These are phyloP conservation scores for Tremella mesenterica DNA, from an alignment of 768 basidiomycete genomes.

Conservation along the genomic window DNA sequence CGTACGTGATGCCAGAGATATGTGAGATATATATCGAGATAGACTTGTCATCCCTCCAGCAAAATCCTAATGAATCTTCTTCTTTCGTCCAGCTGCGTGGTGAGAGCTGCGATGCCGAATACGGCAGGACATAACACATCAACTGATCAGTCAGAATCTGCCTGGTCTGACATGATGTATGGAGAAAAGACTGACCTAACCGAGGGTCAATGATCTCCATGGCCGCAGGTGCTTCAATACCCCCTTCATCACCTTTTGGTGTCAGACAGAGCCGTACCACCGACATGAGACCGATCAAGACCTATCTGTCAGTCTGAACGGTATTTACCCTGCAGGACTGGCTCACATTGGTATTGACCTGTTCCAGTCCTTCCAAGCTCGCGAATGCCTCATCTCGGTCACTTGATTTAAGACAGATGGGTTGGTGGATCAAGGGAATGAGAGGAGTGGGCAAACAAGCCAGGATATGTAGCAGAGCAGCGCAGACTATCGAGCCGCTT, in stretches of 20 bases:
- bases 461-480: slow-evolving; percentile 21
- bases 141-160: not conserved
- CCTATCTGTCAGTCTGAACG: slow-evolving; percentile 9
- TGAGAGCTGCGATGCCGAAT: slow-evolving; percentile 1
- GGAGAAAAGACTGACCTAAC: not conserved
- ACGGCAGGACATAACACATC: slow-evolving; percentile 7
- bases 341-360: slow-evolving; percentile 34
- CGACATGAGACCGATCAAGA: slow-evolving; percentile 29
- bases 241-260: not conserved
- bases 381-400: slow-evolving; percentile 36
- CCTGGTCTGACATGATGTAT: not conserved
- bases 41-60: slow-evolving; percentile 22
- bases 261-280: slow-evolving; percentile 20
- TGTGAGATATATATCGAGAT: not conserved
- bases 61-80: slow-evolving; percentile 21
- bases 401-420: slow-evolving; percentile 11
- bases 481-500: slow-evolving; percentile 1
- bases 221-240: not conserved
- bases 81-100: slow-evolving; percentile 7
- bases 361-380: slow-evolving; percentile 21
- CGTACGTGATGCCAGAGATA: too few relatives aligned
- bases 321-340: not conserved
- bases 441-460: slow-evolving; percentile 19
- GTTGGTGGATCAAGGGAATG: slow-evolving; percentile 15
- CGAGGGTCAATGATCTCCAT: not conserved